phyloP scores from a whole-genome alignment of 164 flowering plant genomes.

The Sedum album region DNA sequence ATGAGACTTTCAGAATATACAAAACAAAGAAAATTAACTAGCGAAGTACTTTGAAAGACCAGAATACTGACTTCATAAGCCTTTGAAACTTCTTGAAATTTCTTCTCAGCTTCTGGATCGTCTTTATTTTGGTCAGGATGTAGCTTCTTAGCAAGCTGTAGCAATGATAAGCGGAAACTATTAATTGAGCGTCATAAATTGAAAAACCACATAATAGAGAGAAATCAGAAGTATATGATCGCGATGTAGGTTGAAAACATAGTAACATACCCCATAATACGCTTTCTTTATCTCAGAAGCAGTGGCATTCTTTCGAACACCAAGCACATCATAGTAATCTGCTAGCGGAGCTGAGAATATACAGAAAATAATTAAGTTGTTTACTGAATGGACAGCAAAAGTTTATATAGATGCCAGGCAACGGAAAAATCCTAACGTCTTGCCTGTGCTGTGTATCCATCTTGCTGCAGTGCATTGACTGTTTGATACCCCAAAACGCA shows the following conservation, averaged over 20 bases:
- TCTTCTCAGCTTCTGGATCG: constrained; percentile 10
- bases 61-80: constrained; percentile 23
- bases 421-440: too few relatives aligned
- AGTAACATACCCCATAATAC: constrained; percentile 8
- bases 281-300: constrained; percentile 12
- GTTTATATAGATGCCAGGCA: background rate
- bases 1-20: background rate
- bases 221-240: background rate
- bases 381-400: background rate
- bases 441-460: constrained; percentile 8
- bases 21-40: background rate
- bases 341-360: background rate
- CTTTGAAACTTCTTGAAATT: constrained; percentile 8
- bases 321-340: constrained; percentile 11
- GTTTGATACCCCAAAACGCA: background rate
- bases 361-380: background rate
- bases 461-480: background rate
- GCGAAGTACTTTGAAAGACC: background rate
- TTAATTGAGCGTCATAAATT: background rate
- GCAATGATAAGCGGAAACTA: background rate
- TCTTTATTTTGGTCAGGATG: constrained; percentile 32
- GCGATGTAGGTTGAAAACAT: background rate
- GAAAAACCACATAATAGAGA: background rate
- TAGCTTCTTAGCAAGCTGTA: constrained; percentile 10
- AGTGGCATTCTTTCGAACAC: constrained; percentile 10